phyloP scores from a whole-genome alignment of 2,329 filamentous ascomycete genomes.

The Aspergillaceae sp. region DNA sequence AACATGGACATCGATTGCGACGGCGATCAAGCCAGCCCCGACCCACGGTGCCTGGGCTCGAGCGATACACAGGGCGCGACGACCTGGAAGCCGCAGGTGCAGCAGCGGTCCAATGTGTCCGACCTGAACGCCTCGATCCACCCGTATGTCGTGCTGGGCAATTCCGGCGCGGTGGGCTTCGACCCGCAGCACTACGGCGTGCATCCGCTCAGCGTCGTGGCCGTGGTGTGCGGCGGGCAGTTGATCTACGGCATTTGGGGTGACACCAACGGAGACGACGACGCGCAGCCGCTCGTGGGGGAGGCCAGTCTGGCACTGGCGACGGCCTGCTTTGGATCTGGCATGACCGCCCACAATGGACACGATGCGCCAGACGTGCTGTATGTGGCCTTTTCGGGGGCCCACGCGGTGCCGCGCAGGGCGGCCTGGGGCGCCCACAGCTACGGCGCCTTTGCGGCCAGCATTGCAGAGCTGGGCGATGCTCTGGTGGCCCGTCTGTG shows the following conservation, averaged over 20 bases:
- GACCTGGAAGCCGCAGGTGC: slow-evolving; percentile 5
- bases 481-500: background rate
- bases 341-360: background rate
- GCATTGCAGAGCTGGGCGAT: slow-evolving; percentile 3
- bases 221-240: slow-evolving; percentile 4
- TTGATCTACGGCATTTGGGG: slow-evolving; percentile 7
- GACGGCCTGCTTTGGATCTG: slow-evolving; percentile 2
- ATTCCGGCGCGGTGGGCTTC: slow-evolving; percentile 6
- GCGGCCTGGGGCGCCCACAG: slow-evolving; percentile 3
- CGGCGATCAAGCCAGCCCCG: slow-evolving; percentile 1
- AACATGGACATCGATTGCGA: slow-evolving; percentile 15
- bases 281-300: background rate
- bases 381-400: slow-evolving; percentile 5
- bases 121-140: slow-evolving; percentile 18
- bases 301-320: slow-evolving; percentile 6
- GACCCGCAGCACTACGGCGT: slow-evolving; percentile 1
- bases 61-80: slow-evolving; percentile 7
- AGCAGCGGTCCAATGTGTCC: slow-evolving; percentile 6
- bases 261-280: slow-evolving; percentile 5
- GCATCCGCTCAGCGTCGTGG: slow-evolving; percentile 4
- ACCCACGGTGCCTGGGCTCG: slow-evolving; percentile 5
- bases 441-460: slow-evolving; percentile 3
- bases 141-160: slow-evolving; percentile 19
- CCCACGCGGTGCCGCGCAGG: background rate
- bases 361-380: slow-evolving; percentile 4